Evolutionary conservation across 495 filamentous ascomycete species (phyloP).

Genomic region (Podospora didyma): DNA sequence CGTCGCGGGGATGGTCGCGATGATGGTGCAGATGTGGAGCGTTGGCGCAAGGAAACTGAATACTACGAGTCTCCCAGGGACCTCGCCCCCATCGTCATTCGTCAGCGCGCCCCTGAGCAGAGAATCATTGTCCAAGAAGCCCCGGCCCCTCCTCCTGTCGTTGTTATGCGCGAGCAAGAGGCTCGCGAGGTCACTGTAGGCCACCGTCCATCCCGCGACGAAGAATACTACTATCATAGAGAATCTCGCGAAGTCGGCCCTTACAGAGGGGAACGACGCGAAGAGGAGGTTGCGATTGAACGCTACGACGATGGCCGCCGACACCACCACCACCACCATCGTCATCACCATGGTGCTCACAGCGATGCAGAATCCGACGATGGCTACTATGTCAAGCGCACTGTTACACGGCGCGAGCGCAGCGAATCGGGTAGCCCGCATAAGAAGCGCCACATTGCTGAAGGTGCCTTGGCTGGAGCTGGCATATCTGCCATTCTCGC

Average conservation of each 20-base stretch:
- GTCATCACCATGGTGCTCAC: constrained; percentile 10
- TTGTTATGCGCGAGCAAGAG: constrained; percentile 59
- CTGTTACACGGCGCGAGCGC: constrained; percentile 45
- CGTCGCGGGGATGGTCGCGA: constrained; percentile 33
- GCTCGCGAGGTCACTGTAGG: constrained; percentile 44
- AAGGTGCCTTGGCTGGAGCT: constrained; percentile 77
- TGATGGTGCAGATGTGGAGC: constrained; percentile 48
- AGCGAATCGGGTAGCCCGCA: constrained; percentile 40
- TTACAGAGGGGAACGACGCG: constrained; percentile 54
- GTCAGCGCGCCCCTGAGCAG: constrained; percentile 56
- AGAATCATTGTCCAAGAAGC: constrained; percentile 72
- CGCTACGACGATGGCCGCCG: constrained; percentile 43
- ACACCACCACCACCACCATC: constrained; percentile 33
- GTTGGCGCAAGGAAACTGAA: constrained; percentile 64
- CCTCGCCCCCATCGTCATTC: constrained; percentile 64
- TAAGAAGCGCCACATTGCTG: constrained; percentile 76
- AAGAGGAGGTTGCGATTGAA: constrained; percentile 41
- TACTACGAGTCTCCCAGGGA: constrained; percentile 55
- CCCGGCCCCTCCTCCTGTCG: constrained; percentile 58
- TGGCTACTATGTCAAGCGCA: constrained; percentile 42
- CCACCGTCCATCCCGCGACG: constrained; percentile 55
- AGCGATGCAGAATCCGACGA: constrained; percentile 52
- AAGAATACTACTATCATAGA: constrained; percentile 46
- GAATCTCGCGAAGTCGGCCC: constrained; percentile 51
- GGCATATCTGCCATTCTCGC: constrained; percentile 71